Evolutionary conservation across 768 basidiomycete genomes (phyloP).

Genomic region (Plicaturopsis crispa): DNA sequence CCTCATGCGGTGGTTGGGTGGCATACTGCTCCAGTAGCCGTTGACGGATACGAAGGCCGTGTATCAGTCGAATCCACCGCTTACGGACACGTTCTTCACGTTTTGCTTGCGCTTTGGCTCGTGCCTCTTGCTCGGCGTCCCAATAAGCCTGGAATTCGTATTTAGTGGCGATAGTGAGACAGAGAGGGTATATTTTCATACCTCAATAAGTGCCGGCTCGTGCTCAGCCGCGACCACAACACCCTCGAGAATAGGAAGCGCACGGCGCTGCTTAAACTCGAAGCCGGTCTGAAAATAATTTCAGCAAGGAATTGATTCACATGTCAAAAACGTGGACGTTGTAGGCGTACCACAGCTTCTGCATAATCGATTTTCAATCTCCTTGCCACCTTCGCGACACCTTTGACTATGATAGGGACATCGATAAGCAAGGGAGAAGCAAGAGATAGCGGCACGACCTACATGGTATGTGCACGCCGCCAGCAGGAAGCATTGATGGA

Average conservation of each 20-base stretch:
- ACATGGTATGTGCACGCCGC: slow-evolving; percentile 90
- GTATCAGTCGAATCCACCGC: slow-evolving; percentile 82
- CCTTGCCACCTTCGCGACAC: slow-evolving; percentile 82
- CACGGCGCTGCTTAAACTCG: slow-evolving; percentile 90
- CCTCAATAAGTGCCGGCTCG: slow-evolving; percentile 68
- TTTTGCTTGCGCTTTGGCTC: slow-evolving; percentile 70
- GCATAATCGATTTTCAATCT: slow-evolving; percentile 85
- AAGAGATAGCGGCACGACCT: slow-evolving; percentile 20
- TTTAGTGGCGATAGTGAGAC: slow-evolving; percentile 5
- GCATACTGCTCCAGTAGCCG: slow-evolving; percentile 77
- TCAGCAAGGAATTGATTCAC: slow-evolving; percentile 4
- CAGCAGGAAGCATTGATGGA: slow-evolving; percentile 87
- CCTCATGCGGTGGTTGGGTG: slow-evolving; percentile 9
- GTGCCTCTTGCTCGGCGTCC: slow-evolving; percentile 71
- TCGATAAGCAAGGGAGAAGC: neutral
- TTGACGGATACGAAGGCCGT: slow-evolving; percentile 81
- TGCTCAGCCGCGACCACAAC: slow-evolving; percentile 83
- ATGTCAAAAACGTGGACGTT: slow-evolving; percentile 8
- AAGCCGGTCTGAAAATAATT: slow-evolving; percentile 70
- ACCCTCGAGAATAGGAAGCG: slow-evolving; percentile 78
- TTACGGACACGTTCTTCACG: slow-evolving; percentile 76
- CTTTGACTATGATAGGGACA: slow-evolving; percentile 56
- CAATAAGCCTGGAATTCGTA: slow-evolving; percentile 64
- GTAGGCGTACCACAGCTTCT: slow-evolving; percentile 81
- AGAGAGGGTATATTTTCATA: slow-evolving; percentile 22